Evolutionary conservation across 257 asterid genomes (phyloP).

Genomic region (Paulownia fortunei): DNA sequence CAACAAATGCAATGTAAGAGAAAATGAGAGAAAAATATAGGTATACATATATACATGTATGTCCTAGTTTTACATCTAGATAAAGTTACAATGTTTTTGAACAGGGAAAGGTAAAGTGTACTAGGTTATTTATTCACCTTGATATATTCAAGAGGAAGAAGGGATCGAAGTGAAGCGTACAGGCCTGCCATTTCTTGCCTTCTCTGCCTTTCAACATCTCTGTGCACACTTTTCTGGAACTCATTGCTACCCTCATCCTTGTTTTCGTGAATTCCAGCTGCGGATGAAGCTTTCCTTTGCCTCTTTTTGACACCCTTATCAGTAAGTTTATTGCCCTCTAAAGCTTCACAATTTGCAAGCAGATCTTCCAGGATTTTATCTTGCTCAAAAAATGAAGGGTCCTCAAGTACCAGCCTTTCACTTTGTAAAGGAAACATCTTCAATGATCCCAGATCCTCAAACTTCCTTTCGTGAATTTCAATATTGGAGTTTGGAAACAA

Average conservation of each 20-base stretch:
- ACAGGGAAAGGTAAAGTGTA: not conserved
- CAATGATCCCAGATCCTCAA: too few relatives aligned
- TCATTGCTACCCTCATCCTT: not conserved
- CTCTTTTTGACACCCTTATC: slow-evolving; percentile 12
- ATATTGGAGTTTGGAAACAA: not conserved
- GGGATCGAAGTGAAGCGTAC: slow-evolving; percentile 54
- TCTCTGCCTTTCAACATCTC: slow-evolving; percentile 60
- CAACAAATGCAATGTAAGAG: not conserved
- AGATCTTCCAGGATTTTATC: slow-evolving; percentile 33
- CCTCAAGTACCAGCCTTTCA: slow-evolving; percentile 12
- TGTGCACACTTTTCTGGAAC: slow-evolving; percentile 44
- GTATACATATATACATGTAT: not conserved
- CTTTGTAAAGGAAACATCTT: slow-evolving; percentile 28
- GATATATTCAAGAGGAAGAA: slow-evolving; percentile 57
- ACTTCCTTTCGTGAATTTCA: not conserved
- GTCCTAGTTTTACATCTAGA: not conserved
- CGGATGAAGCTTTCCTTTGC: not conserved
- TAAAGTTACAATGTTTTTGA: not conserved
- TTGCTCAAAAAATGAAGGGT: slow-evolving; percentile 1
- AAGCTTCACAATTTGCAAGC: slow-evolving; percentile 9
- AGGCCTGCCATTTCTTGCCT: slow-evolving; percentile 65
- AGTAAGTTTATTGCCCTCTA: not conserved
- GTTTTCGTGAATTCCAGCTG: not conserved
- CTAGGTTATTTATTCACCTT: slow-evolving; percentile 41
- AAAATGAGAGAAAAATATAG: not conserved